Evolutionary conservation across 495 filamentous ascomycete genomes (phyloP).

Genomic region (Lepraria neglecta): DNA sequence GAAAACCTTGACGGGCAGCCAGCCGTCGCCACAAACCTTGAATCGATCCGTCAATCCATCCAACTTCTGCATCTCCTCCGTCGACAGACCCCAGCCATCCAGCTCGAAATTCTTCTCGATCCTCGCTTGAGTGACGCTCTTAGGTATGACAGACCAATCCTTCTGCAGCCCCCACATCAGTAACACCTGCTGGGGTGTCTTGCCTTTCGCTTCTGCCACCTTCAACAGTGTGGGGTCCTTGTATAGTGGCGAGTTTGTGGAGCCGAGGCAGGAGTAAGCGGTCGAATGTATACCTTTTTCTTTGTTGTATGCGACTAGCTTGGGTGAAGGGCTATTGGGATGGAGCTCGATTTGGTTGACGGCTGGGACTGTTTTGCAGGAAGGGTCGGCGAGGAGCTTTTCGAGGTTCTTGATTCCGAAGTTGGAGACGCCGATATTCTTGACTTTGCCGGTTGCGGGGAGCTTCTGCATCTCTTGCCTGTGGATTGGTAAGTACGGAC

Average conservation of each 20-base stretch:
- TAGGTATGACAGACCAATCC: slow-evolving; percentile 9
- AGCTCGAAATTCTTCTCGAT: slow-evolving; percentile 17
- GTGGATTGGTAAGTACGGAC: background rate
- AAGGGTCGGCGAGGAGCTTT: slow-evolving; percentile 24
- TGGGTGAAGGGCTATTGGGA: slow-evolving; percentile 71
- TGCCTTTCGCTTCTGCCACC: slow-evolving; percentile 59
- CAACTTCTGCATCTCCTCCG: slow-evolving; percentile 12
- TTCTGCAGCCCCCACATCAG: slow-evolving; percentile 60
- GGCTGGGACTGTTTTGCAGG: slow-evolving; percentile 11
- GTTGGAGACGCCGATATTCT: slow-evolving; percentile 63
- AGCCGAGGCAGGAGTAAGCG: slow-evolving; percentile 64
- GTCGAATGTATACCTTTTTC: slow-evolving; percentile 49
- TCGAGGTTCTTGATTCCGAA: slow-evolving; percentile 56
- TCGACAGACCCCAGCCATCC: slow-evolving; percentile 12
- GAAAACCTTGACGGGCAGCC: slow-evolving; percentile 11
- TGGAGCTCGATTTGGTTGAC: slow-evolving; percentile 38
- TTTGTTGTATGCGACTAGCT: slow-evolving; percentile 66
- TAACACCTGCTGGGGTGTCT: slow-evolving; percentile 59
- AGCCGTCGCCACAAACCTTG: slow-evolving; percentile 13
- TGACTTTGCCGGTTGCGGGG: slow-evolving; percentile 48
- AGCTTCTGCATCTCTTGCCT: slow-evolving; percentile 45
- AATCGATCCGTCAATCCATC: slow-evolving; percentile 11
- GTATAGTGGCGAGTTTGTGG: slow-evolving; percentile 47
- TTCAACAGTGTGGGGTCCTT: slow-evolving; percentile 53
- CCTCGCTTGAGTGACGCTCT: slow-evolving; percentile 10